A percentile compares a stretch with the other conserved stretches of the same genome.
phyloP scores from a whole-genome alignment of 306 rosid species.

The Betula pendula region DNA sequence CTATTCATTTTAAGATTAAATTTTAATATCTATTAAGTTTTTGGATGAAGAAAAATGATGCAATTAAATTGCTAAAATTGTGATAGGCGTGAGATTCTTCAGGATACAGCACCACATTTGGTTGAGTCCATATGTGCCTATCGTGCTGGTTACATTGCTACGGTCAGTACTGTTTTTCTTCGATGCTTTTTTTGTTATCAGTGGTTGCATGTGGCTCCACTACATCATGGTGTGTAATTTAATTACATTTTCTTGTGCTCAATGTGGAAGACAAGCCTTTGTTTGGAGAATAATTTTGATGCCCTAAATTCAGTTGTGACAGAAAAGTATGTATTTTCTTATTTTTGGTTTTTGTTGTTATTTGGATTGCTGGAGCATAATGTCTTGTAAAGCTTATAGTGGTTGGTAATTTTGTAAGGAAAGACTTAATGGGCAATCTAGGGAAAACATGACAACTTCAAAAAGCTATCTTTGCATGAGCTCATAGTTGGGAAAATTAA shows the following conservation, averaged over 20 bases:
- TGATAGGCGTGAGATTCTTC: slow-evolving; percentile 84
- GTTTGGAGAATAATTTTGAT: background rate
- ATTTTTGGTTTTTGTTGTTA: background rate
- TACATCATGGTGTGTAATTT: background rate
- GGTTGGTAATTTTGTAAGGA: background rate
- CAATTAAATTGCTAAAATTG: slow-evolving; percentile 29
- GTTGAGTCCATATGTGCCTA: slow-evolving; percentile 69
- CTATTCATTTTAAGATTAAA: slow-evolving; percentile 18
- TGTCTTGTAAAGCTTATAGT: background rate
- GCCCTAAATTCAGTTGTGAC: background rate
- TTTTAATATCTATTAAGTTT: slow-evolving; percentile 15
- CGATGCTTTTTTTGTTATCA: background rate
- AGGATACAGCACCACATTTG: slow-evolving; percentile 68
- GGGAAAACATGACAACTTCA: too few species aligned
- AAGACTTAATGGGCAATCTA: background rate
- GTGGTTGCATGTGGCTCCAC: background rate
- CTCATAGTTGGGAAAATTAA: background rate
- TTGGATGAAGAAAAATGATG: slow-evolving; percentile 25
- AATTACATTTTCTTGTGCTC: background rate
- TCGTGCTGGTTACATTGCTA: slow-evolving; percentile 90
- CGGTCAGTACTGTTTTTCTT: slow-evolving; percentile 41
- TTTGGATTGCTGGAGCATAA: background rate
- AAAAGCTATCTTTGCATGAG: too few species aligned
- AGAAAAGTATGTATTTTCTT: background rate
- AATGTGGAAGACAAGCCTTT: background rate